A percentile compares a stretch with the other conserved stretches of the same genome.
Evolutionary conservation across 805 yeast genomes (phyloP).

Genomic region (Vanderwaltozyma verrucispora): DNA sequence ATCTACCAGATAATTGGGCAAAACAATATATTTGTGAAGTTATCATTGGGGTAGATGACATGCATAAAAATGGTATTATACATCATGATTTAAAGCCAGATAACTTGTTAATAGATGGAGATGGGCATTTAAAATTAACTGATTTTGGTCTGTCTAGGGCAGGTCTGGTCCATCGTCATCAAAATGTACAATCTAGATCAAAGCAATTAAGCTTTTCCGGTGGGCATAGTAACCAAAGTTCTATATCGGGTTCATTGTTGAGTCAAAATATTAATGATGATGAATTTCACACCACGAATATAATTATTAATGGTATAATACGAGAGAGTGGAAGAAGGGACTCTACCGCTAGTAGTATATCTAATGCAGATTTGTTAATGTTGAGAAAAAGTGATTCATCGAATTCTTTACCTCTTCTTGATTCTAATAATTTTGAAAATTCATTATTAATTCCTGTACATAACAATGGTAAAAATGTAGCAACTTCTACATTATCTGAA

Average conservation of each 20-base stretch:
- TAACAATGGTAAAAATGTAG: constrained; percentile 5
- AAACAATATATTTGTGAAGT: constrained; percentile 81
- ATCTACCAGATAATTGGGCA: constrained; percentile 79
- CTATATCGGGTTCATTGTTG: neutral
- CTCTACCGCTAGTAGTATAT: constrained; percentile 13
- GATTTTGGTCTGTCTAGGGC: constrained; percentile 91
- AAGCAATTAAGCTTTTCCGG: constrained; percentile 4
- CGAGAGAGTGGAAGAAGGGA: constrained; percentile 10
- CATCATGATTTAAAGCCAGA: constrained; percentile 97
- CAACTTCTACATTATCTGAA: constrained; percentile 31
- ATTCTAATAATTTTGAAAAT: constrained; percentile 7
- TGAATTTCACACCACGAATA: constrained; percentile 1
- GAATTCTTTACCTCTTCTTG: constrained; percentile 20
- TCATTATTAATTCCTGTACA: neutral
- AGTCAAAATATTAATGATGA: neutral
- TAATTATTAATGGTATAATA: constrained; percentile 2
- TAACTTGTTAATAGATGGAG: constrained; percentile 71
- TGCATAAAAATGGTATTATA: constrained; percentile 80
- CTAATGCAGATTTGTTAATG: constrained; percentile 14
- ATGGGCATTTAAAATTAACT: constrained; percentile 85
- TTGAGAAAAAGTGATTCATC: constrained; percentile 24
- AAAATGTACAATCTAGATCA: constrained; percentile 12
- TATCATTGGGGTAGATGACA: constrained; percentile 78
- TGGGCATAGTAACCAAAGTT: neutral
- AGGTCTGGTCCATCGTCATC: constrained; percentile 80